Conservation (phyloP, 176 grass and related monocot species). For the Musa beccarii region DNA sequence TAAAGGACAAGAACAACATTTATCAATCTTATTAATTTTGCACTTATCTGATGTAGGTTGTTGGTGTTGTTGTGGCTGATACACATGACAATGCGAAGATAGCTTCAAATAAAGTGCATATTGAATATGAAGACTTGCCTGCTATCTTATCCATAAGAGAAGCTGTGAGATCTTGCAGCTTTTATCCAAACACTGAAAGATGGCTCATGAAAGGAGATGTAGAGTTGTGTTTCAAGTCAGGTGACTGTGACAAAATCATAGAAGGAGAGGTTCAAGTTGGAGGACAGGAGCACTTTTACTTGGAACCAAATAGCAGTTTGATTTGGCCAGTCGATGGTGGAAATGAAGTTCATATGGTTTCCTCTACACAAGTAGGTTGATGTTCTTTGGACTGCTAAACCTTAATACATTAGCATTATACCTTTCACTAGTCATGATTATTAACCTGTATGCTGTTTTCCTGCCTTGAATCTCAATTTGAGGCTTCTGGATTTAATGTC, state of each 20-base stretch:
- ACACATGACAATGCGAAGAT: constrained; percentile 88
- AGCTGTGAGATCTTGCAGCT: constrained; percentile 56
- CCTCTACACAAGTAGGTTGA: constrained; percentile 82
- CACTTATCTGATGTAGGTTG: constrained; percentile 43
- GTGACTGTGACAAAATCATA: constrained; percentile 55
- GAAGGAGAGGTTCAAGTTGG: constrained; percentile 68
- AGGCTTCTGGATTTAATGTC: too few relatives aligned
- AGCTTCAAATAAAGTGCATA: constrained; percentile 64
- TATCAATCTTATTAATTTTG: constrained; percentile 18
- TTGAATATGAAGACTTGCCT: constrained; percentile 74
- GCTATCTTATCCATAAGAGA: constrained; percentile 82
- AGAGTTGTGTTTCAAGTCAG: constrained; percentile 53
- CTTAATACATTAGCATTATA: neutral
- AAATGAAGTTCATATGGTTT: constrained; percentile 98
- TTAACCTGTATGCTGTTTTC: neutral
- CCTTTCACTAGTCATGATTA: neutral
- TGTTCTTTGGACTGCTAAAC: neutral
- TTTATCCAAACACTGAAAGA: constrained; percentile 68
- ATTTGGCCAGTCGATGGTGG: constrained; percentile 90
- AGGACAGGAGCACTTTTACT: constrained; percentile 95
- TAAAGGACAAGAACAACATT: neutral
- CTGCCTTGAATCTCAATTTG: neutral
- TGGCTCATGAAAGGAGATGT: constrained; percentile 71
- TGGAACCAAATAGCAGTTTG: constrained; percentile 82
- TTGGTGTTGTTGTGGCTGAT: constrained; percentile 94